Evolutionary conservation across 306 rosid genomes (phyloP).

Genomic region (Cyclanthera cordifolia): DNA sequence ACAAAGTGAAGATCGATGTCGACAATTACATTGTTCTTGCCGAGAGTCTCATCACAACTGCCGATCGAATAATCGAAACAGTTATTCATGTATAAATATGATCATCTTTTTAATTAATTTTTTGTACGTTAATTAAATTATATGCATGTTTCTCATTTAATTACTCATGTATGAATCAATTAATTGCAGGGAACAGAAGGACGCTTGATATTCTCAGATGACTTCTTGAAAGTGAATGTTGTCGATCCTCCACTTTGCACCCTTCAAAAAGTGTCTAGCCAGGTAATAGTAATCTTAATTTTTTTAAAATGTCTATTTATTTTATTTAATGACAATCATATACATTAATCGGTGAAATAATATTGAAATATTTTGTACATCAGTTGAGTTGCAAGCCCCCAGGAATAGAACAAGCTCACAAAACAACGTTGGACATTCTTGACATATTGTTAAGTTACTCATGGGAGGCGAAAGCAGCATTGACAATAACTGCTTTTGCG

Average conservation of each 20-base stretch:
- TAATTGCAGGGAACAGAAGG: neutral
- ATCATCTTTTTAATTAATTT: no score
- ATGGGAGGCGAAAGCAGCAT: conserved; percentile 13
- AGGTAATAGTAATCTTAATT: neutral
- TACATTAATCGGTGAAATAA: neutral
- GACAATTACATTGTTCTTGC: neutral
- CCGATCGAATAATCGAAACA: neutral
- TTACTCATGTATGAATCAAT: neutral
- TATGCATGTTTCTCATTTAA: neutral
- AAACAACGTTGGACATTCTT: neutral
- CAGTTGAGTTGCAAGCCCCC: conserved; percentile 9
- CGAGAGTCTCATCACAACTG: neutral
- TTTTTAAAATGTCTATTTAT: no score
- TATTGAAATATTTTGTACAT: neutral
- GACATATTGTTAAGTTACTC: neutral
- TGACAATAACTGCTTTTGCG: conserved; percentile 3
- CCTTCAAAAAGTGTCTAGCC: neutral
- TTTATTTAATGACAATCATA: no score
- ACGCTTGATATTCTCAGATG: neutral
- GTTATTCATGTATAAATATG: neutral
- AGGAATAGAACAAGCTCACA: neutral
- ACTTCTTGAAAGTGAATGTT: neutral
- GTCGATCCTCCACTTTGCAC: conserved; percentile 2
- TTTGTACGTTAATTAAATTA: neutral
- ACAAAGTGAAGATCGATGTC: neutral